Evolutionary conservation across 768 basidiomycete species (phyloP), one percentile per base, ranked within the genome.

Genomic region (Auricularia sp.): DNA sequence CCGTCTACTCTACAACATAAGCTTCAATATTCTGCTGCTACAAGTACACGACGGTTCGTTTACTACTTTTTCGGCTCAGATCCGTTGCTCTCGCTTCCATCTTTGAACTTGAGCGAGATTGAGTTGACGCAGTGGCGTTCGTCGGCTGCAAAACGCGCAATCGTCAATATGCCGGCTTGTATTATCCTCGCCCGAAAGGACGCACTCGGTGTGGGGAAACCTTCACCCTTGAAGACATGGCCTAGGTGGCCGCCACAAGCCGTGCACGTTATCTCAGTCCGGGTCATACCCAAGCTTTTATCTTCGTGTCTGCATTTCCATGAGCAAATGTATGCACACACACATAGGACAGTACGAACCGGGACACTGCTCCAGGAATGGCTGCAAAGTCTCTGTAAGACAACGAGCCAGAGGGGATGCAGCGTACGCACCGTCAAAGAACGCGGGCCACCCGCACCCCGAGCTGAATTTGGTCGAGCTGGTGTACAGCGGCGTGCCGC

Each of bases 381-480:
- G 94, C 93, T 92, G 67, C 51, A 47, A n/a, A 29, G 34, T 54
- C 33, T 13, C 44, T 68, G n/a, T 66, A 63, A 14, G n/a, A 51
- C 54, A 10, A 44, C 24, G 45, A 62, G 16, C 61, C 21, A 34
- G 64, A 63, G 2, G 58, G 33, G 1, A 59, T 29, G 24, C 18
- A 42, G 21, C 37, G 6, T 8, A 69, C 77, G 65, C 67, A 89
- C 90, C 90, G 72, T 96, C 94, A 73, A 89, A 98, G 82, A 97
- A 98, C 1, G 94, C 92, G n/a, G 95, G 94, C 94, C 94, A 98
- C 29, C 94, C 94, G 71, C 92, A 96, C 7, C 93, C 92, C 65
- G 91, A 94, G 70, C 89, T 82, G 76, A 96, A 97, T 77, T 97
- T 97, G 68, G 92, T 94, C 34, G 79, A 80, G 71, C 89, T 91